Evolutionary conservation across 2,329 filamentous ascomycete genomes (phyloP), one percentile per base, ranked within the genome.

Genomic region (Claviceps pusilla): DNA sequence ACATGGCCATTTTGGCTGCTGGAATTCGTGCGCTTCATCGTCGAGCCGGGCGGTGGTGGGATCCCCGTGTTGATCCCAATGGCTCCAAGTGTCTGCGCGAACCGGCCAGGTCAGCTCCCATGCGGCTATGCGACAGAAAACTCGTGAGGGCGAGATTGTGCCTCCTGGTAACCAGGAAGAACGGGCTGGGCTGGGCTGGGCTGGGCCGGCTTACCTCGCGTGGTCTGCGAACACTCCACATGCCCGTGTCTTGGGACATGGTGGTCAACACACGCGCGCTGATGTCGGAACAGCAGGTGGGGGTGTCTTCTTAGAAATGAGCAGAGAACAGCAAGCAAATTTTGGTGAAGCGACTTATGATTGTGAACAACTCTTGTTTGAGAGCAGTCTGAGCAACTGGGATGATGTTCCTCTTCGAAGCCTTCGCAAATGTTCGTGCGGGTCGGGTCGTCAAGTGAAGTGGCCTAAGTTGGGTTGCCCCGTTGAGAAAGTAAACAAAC

Each of bases 11-110:
- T 82, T 61, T 82, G 83, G 12, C 42, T 55, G 3, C 37, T 41
- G 16, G 89, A 90, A 65, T 83, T 93, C 35, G 87, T 86, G 68
- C 93, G 87, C 75, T 98, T 98, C 78, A 98, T 85, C 45, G 89
- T 88, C 45, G 91, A 97, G 33, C 87, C 79, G 9, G 93, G 91
- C 71, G 95, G 89, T 24, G 93, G 93, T 24, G 93, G 93, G 58
- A 98, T 87, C 28, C 82, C 81, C 24, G 87, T 86, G 68, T 89
- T 91, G 68, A 84, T 82, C 67, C 82, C 91, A 65, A 95, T 82
- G 60, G 83, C 84, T 59, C 86, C 90, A 57, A 97, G 80, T 53
- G 93, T 96, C 89, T 94, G 69, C 58, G 10, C 16, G 24, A 45
- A 24, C 24, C 31, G 37, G 16, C 11, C 12, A 14, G 42, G 48